Base-by-base conservation (phyloP, 345 rosid species). In the Gossypium bickii region DNA sequence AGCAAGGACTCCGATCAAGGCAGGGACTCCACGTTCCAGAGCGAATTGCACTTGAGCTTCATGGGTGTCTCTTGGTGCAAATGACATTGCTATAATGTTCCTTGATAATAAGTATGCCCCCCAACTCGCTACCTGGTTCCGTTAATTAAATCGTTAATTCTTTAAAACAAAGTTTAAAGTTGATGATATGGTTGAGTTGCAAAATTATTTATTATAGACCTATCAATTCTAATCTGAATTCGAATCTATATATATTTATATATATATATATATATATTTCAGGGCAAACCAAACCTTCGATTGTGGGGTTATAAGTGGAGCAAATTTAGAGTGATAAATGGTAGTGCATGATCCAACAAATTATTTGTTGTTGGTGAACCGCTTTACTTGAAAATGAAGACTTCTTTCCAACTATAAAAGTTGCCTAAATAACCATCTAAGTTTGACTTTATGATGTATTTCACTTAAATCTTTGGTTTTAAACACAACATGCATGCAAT, bases 1-100 rank as follows among this genome's bases (percentile, higher is more conserved):
- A 49, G 97, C 97, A 66, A 94, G 74, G 77, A 92, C 83, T 25
- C 98, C 98, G 7, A 92, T 87, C 78, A 92, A 73, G 0, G 98
- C 98, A 2, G 98, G 98, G 16, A 92, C 98, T n/a, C 98, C 98
- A 56, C 98, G 73, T 64, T 94, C 98, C 2, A 92, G 85, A 24
- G 98, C 98, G 56, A 94, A 94, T 24, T 94, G 98, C 11, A 94
- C 98, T 65, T 94, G 98, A 55, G 95, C 93, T 83, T 88, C 95
- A 55, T 94, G 98, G 12, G 95, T 92, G 78, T 94, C 98, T 58
- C 91, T 88, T 55, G 98, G 98, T 22, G 98, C 98, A 83, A 94
- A 92, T 56, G 98, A 94, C 87, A 92, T 72, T 11, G 98, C 76
- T 24, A 85, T 20, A 11, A 94, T 85, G 86, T 92, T 80, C 76